Evolutionary conservation across 495 filamentous ascomycete species (phyloP), one percentile per base, ranked within the genome.

Genomic region (Elaphomyces granulatus): DNA sequence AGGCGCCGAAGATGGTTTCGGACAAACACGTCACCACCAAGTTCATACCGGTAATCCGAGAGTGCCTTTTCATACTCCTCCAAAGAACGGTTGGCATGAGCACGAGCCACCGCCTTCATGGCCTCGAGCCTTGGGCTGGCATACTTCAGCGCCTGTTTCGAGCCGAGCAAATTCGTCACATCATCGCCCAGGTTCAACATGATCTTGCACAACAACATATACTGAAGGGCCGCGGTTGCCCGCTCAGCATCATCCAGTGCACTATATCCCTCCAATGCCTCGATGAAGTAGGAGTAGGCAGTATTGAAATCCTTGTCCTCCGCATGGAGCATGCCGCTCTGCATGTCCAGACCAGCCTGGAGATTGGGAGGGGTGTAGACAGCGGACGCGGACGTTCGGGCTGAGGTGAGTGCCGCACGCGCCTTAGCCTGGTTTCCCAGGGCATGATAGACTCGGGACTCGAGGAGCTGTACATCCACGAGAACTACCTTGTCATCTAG

Each of bases 131-230:
- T 84, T 60, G 83, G 78, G 40, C 87, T 87, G 17, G 88, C 87
- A 59, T 96, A 95, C 63, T 92, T 90, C 51, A 87, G 74, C 20
- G 90, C 90, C 58, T 93, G 85, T 70, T 98, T 98, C 34, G 82
- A 87, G 12, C 79, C 77, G 74, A 96, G 81, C 39, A 98, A 69
- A 51, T 77, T 72, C 61, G 86, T 87, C 54, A 99, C 88, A 63
- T 99, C 90, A 67, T 95, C 87, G 46, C 75, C 84, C 21, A 88
- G 65, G 65, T 99, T 99, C 45, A 95, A 70, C 90, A 99, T 96
- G 66, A 99, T 92, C 70, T 96, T 95, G 73, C 90, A 96, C 20
- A 99, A 77, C 23, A 99, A 71, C 92, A 99, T 96, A 72, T 99
- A 99, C 64, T 99, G 93, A 46, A 99, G 67, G 18, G 90, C 83